Evolutionary conservation across 2,329 filamentous ascomycete species (phyloP), one percentile per base, ranked within the genome.

Genomic region (Ceratocystis ficicola): DNA sequence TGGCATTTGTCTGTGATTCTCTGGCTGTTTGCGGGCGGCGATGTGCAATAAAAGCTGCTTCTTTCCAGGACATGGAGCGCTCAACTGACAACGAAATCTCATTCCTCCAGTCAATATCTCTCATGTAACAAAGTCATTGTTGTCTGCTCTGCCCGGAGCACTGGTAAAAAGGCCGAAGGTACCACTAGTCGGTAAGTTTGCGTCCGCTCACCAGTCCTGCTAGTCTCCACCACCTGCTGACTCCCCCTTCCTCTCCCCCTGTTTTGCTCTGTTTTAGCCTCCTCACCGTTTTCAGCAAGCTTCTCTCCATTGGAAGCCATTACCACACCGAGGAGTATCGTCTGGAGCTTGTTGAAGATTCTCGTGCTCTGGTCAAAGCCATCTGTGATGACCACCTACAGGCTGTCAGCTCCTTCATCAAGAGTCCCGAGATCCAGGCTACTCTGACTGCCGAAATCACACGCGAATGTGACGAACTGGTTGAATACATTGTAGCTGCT

Each of bases 61-160:
- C 36, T 41, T 15, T 15, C 10, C 3, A 41, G 15, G 10, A 41
- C 12, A 41, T 41, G 10, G 15, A 12, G 10, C 36, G 8, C 4
- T 41, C 12, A 41, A 41, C 36, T 50, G 20, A 22, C 48, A 22
- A 10, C 7, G 15, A n/a, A 6, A 28, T 32, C 7, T 46, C 6
- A 3, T 66, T 71, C 66, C 69, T 63, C 30, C 65, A 69, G 67
- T 15, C 62, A 66, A 22, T 67, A 69, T 73, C 76, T 95, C 65
- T 78, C 79, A 65, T 78, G 84, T 66, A 86, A 90, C 73, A 86
- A 86, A 75, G 86, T 96, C 69, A 92, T 91, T 66, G 87, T 99
- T 66, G 93, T 99, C 67, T 99, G 94, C 77, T 99, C 94, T 68
- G 94, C 94, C 52, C 83, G 94, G 74, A 96, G 91, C 77, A 94